These are phyloP conservation scores for Coemansia pectinata DNA, from an alignment of 192 early-diverging fungal genomes.

Conservation along the genomic window DNA sequence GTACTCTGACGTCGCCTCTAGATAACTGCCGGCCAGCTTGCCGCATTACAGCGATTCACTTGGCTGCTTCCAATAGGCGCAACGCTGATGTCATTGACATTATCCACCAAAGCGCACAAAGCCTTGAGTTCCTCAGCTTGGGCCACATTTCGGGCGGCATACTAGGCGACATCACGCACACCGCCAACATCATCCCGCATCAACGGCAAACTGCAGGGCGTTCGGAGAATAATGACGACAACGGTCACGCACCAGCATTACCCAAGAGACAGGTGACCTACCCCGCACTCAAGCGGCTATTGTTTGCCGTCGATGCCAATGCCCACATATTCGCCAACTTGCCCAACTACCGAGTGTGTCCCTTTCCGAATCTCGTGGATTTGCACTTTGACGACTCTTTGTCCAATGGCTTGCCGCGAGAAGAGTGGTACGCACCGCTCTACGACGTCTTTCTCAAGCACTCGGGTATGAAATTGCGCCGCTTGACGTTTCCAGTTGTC, in stretches of 20 bases:
- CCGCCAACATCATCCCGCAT: not conserved
- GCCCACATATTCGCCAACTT: conserved; percentile 22
- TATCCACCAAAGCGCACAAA: conserved; percentile 22
- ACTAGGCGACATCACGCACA: conserved; percentile 13
- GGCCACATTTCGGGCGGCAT: conserved; percentile 28
- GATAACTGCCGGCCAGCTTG: not conserved
- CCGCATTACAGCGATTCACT: conserved; percentile 10
- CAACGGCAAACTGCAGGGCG: not conserved
- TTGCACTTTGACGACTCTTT: conserved; percentile 46
- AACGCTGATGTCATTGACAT: conserved; percentile 9
- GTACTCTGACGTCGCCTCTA: not conserved
- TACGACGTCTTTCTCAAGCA: conserved; percentile 43
- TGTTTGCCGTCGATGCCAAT: conserved; percentile 34
- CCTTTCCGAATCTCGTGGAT: conserved; percentile 37
- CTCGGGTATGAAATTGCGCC: conserved; percentile 12
- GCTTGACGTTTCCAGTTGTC: conserved; percentile 49
- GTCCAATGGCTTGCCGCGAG: conserved; percentile 31
- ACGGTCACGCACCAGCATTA: not conserved
- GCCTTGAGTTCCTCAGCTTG: conserved; percentile 23
- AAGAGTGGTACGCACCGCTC: conserved; percentile 51
- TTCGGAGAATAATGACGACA: not conserved
- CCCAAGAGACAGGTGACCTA: not conserved
- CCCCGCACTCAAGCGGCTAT: conserved; percentile 18
- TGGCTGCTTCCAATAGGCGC: conserved; percentile 8
- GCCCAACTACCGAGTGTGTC: not conserved